Base-by-base conservation (phyloP, 805 yeast species). In the Millerago galiae region DNA sequence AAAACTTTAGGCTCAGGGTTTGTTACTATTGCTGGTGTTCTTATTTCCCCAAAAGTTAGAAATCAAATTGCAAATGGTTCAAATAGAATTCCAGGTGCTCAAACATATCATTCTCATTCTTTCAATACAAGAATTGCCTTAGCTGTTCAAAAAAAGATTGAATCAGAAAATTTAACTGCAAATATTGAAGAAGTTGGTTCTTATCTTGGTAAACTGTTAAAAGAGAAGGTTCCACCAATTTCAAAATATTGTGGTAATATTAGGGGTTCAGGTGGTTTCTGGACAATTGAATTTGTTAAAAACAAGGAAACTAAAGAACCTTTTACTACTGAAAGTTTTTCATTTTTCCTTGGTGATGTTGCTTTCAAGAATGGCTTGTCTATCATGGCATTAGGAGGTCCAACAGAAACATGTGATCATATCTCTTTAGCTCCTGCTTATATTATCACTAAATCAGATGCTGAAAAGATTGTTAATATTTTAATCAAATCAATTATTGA, bases 231-330 rank as follows among this genome's bases (percentile, higher is more conserved):
- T 50, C 8, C 32, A 16, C 11, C 21, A 27, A 27, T 30, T 14
- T 27, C 29, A 6, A 47, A 29, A 38, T 46, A 53, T 66, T 69
- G 69, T 30, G 77, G 76, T 38, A 71, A 70, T 45, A 66, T 72
- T 14, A 64, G 77, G 57, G 79, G 79, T 28, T 49, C 65, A 37
- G 78, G 78, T 37, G 68, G 71, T 7, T 74, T 74, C 58, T 70
- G 77, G 70, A 62, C 70, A 3, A 42, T 72, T 37, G 78, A 74
- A 54, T 55, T 72, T 17, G 74, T 72, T 43, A 65, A 71, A 47
- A 57, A 71, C 48, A 65, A 66, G 35, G 51, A 34, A 18, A 68
- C 76, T 14, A 71, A 69, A 45, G 71, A 70, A 48, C 61, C 67
- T 21, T 70, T 72, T 44, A 58, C 56, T 18, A 44, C 52, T 11